A percentile compares a stretch with the other conserved stretches of the same genome.
These are phyloP conservation scores for Aschersonia sp. DNA, from an alignment of 2,329 filamentous ascomycete genomes.

Conservation along the genomic window DNA sequence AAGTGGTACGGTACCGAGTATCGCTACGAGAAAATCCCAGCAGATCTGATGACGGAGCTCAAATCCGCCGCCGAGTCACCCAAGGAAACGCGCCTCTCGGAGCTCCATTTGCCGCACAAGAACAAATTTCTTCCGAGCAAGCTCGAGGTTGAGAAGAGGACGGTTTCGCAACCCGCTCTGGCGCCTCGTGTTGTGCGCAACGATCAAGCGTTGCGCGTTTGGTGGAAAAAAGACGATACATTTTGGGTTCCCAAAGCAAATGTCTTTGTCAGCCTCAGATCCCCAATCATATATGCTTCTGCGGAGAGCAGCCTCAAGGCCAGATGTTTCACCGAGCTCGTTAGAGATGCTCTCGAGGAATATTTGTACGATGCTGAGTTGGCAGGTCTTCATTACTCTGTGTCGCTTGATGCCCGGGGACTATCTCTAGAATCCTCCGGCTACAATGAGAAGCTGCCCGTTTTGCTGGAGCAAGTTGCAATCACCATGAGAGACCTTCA, in stretches of 20 bases:
- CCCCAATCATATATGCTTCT: constrained; percentile 64
- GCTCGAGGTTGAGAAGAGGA: constrained; percentile 88
- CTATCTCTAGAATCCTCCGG: constrained; percentile 69
- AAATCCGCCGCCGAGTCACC: constrained; percentile 45
- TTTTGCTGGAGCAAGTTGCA: constrained; percentile 80
- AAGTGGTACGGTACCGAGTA: constrained; percentile 98
- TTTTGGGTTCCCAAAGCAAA: constrained; percentile 98
- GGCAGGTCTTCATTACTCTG: constrained; percentile 71
- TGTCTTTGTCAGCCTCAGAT: constrained; percentile 66
- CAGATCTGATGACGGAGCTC: constrained; percentile 60
- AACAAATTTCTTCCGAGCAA: constrained; percentile 95
- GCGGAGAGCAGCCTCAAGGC: constrained; percentile 68
- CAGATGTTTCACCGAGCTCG: constrained; percentile 69
- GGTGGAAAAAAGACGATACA: constrained; percentile 97
- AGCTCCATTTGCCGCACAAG: constrained; percentile 75
- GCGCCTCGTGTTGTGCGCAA: constrained; percentile 74
- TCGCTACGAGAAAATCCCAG: constrained; percentile 64
- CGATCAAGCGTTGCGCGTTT: constrained; percentile 65
- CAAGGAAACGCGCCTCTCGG: constrained; percentile 44
- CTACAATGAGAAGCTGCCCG: constrained; percentile 92
- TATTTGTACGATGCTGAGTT: constrained; percentile 95
- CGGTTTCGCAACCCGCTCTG: constrained; percentile 60
- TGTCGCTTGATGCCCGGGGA: constrained; percentile 59
- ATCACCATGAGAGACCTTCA: constrained; percentile 72
- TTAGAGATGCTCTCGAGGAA: constrained; percentile 78